A percentile compares a stretch with the other conserved stretches of the same genome.
Evolutionary conservation across 495 filamentous ascomycete species (phyloP).

Genomic region (Parathielavia appendiculata): DNA sequence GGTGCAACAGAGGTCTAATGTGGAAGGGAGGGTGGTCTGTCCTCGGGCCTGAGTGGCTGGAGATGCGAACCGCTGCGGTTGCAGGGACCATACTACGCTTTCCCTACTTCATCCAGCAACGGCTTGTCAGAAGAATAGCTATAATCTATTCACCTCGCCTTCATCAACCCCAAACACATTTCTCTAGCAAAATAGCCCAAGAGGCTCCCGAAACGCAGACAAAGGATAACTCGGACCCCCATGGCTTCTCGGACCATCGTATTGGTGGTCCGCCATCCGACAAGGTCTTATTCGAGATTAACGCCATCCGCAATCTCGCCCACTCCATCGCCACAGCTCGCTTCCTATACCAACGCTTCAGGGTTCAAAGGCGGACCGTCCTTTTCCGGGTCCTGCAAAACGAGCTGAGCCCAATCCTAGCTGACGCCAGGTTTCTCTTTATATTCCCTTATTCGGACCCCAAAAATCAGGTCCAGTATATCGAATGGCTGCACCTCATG

Average conservation of each 20-base stretch:
- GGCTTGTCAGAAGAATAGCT: not conserved
- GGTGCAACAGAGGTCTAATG: not conserved
- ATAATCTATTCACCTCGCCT: not conserved
- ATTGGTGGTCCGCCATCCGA: not conserved
- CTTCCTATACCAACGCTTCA: not conserved
- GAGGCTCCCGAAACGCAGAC: not conserved
- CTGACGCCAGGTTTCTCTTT: conserved; percentile 1
- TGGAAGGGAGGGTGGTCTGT: not conserved
- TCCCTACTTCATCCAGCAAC: not conserved
- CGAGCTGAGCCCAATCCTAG: not conserved
- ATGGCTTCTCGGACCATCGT: not conserved
- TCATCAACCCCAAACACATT: not conserved
- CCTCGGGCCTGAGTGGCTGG: not conserved
- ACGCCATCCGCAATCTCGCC: not conserved
- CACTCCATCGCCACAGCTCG: not conserved
- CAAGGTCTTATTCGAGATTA: not conserved
- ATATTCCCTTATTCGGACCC: not conserved
- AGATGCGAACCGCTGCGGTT: not conserved
- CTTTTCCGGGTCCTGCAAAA: conserved; percentile 8
- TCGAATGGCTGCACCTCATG: not conserved
- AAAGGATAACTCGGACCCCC: not conserved
- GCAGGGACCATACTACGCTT: too few species aligned
- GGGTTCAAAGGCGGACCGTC: not conserved
- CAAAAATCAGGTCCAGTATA: not conserved
- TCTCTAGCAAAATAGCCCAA: not conserved